phyloP scores from a whole-genome alignment of 176 grass and related monocot genomes.

The Metroxylon sagu region DNA sequence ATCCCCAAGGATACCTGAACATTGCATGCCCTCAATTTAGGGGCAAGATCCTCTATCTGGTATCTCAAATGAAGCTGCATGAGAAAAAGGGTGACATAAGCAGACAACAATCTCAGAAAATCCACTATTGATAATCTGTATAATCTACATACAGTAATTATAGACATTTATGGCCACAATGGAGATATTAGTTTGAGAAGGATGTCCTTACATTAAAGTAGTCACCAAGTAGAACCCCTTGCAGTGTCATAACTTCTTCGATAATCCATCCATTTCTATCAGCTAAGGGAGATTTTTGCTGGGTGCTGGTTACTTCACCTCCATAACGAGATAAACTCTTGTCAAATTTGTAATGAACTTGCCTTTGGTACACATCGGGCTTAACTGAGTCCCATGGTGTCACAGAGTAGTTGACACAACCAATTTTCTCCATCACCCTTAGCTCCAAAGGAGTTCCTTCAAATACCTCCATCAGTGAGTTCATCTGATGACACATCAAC shows the following conservation, averaged over 20 bases:
- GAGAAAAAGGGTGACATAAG: not conserved
- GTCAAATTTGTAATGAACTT: conserved; percentile 70
- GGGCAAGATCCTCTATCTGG: conserved; percentile 40
- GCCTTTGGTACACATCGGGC: conserved; percentile 61
- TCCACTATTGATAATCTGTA: too few relatives aligned
- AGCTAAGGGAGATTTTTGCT: conserved; percentile 59
- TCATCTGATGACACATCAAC: conserved; percentile 39
- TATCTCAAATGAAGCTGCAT: conserved; percentile 75
- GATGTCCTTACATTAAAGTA: conserved; percentile 53
- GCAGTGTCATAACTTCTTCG: conserved; percentile 73
- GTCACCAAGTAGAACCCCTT: conserved; percentile 56
- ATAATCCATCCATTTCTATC: conserved; percentile 78
- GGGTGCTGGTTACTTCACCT: conserved; percentile 70
- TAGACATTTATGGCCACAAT: not conserved
- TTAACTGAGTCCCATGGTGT: conserved; percentile 71
- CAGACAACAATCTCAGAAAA: too few relatives aligned
- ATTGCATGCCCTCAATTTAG: conserved; percentile 41
- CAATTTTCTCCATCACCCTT: conserved; percentile 78
- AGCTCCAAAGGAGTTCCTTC: conserved; percentile 63
- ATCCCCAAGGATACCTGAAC: conserved; percentile 58
- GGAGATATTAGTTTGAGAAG: not conserved
- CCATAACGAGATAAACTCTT: conserved; percentile 40
- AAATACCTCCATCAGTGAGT: conserved; percentile 61
- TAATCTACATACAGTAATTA: too few relatives aligned
- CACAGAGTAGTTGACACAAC: conserved; percentile 66